These are phyloP conservation scores for Trichopus zeylanicus DNA, from an alignment of 116 monocot species.

Conservation along the genomic window DNA sequence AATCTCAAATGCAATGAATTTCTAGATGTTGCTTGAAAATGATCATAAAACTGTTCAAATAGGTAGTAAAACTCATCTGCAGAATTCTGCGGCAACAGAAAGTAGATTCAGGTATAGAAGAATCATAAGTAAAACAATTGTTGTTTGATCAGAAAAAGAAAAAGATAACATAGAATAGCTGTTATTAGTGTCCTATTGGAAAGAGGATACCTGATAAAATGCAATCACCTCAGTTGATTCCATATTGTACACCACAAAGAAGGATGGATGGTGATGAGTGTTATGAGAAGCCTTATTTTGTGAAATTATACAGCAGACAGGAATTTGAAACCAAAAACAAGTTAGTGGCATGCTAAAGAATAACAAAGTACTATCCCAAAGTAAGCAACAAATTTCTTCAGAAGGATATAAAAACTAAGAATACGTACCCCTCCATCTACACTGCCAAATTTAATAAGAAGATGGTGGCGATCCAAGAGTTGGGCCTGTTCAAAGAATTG, in stretches of 20 bases:
- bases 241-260: conserved; percentile 99
- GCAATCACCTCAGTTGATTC: conserved; percentile 87
- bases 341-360: no score
- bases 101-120: neutral
- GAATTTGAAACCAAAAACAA: neutral
- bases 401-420: conserved; percentile 4
- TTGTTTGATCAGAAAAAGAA: neutral
- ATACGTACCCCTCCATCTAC: conserved; percentile 84
- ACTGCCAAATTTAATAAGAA: conserved; percentile 98
- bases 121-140: neutral
- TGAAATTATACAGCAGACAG: conserved; percentile 2
- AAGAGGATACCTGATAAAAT: conserved; percentile 70
- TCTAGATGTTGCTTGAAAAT: conserved; percentile 84
- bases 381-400: no score
- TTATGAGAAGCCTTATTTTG: conserved; percentile 63
- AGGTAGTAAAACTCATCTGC: conserved; percentile 81
- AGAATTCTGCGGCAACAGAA: conserved; percentile 52
- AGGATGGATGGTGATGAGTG: conserved; percentile 74
- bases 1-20: conserved; percentile 78
- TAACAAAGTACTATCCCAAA: no score
- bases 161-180: no score
- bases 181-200: neutral
- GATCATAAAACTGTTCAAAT: conserved; percentile 83
- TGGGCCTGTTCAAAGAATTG: conserved; percentile 58
- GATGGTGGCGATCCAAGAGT: conserved; percentile 92